Conservation (phyloP, 176 grass and related monocot species). For the Hordeum marinum region DNA sequence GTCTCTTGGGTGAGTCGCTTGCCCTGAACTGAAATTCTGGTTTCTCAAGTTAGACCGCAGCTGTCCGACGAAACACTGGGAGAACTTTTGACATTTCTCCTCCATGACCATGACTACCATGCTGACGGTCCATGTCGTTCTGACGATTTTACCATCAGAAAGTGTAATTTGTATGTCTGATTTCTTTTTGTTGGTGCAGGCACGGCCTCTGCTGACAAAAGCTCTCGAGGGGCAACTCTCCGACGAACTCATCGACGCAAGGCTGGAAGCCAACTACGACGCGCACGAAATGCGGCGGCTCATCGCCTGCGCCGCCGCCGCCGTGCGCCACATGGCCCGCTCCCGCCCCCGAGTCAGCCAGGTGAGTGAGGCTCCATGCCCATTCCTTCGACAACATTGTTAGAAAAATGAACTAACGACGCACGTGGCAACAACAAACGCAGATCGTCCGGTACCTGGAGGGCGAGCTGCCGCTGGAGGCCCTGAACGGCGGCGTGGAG, state of each 20-base stretch:
- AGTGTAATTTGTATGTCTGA: not conserved
- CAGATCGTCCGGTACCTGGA: conserved; percentile 78
- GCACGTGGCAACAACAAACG: not conserved
- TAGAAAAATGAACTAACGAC: not conserved
- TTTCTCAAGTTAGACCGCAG: not conserved
- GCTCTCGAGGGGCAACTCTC: conserved; percentile 20
- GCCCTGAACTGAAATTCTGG: not conserved
- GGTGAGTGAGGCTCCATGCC: conserved; percentile 9
- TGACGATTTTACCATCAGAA: not conserved
- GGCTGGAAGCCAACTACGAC: conserved; percentile 37
- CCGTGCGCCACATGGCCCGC: conserved; percentile 49
- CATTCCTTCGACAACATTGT: not conserved
- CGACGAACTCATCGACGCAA: conserved; percentile 48
- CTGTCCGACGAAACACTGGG: not conserved
- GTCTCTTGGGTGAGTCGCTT: conserved; percentile 32
- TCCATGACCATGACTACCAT: too few relatives aligned
- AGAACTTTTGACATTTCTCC: too few relatives aligned
- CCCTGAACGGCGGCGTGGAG: conserved; percentile 54
- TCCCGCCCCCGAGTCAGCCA: conserved; percentile 72
- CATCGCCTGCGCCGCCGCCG: conserved; percentile 62
- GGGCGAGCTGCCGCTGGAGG: conserved; percentile 70
- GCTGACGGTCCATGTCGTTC: not conserved
- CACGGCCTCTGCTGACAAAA: conserved; percentile 50
- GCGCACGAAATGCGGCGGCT: conserved; percentile 55
- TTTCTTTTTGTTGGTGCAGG: conserved; percentile 18